Base-by-base conservation (phyloP, 108 stramenopile genomes). In the Fragilaria radians region DNA sequence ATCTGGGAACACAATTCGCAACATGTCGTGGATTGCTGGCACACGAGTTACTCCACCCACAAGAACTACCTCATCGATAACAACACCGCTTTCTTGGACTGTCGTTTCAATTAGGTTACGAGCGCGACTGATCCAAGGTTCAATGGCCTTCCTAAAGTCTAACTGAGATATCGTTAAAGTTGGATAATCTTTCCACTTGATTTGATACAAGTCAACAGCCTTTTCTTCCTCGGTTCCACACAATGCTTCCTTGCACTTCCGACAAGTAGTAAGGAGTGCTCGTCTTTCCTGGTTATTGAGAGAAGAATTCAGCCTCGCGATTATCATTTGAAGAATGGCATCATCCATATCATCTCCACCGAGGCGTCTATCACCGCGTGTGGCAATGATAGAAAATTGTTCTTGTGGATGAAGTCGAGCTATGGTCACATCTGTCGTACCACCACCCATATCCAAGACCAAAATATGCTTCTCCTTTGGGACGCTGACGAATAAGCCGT, bases 371-470 rank as follows among this genome's bases (percentile, higher is more conserved):
- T 88, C 83, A 4, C 90, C 90, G 5, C 68, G 59, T 1, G 90
- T 86, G 22, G 79, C 74, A 5, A 82, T 24, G 17, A 92, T 83
- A 46, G 64, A 70, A 54, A 84, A 92, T 5, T 50, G 29, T 14
- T 59, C 48, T 33, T 46, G 17, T 42, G 29, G 25, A 32, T 50
- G 18, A 21, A 52, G 53, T 65, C 54, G 56, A 17, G 81, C 86
- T 52, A 92, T 79, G 1, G 85, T 88, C 2, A 88, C 82, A 79
- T 92, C 90, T 2, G 90, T 88, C 2, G 90, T 92, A 0, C 90
- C 90, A 31, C 87, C 90, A 29, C 90, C 90, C 85, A 88, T 87
- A 52, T 92, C 90, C 54, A 92, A 85, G 1, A 92, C 90, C 56
- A 92, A 61, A 48, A 92, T 81, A 24, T 55, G 26, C 76, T 77